phyloP scores from a whole-genome alignment of 192 early-diverging fungal genomes.

The Endogone sp. region DNA sequence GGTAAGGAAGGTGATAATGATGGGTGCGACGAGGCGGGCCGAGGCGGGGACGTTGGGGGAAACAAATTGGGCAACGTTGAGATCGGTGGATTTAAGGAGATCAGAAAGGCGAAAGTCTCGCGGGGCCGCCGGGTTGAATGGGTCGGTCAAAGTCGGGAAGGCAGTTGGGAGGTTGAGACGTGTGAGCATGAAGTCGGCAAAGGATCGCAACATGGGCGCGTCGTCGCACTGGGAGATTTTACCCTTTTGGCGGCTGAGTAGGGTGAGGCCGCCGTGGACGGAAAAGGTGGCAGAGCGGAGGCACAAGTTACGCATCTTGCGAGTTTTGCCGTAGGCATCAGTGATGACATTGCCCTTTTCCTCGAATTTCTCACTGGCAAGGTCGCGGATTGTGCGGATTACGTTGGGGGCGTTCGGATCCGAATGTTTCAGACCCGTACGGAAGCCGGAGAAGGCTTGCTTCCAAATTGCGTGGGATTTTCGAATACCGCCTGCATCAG shows the following conservation, averaged over 20 bases:
- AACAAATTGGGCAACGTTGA: not conserved
- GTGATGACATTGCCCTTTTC: not conserved
- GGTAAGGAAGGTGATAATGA: constrained; percentile 9
- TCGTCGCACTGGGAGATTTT: not conserved
- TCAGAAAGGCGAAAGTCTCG: not conserved
- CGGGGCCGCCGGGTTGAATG: not conserved
- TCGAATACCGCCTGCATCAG: constrained; percentile 5
- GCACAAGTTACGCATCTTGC: constrained; percentile 7
- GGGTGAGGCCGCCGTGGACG: constrained; percentile 12
- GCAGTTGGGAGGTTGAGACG: constrained; percentile 7
- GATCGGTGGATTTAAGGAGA: not conserved
- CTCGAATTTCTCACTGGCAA: not conserved
- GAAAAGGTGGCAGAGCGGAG: constrained; percentile 14
- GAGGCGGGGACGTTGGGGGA: not conserved
- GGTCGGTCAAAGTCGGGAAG: constrained; percentile 1
- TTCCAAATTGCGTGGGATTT: constrained; percentile 4
- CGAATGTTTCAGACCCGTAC: not conserved
- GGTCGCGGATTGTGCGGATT: constrained; percentile 9
- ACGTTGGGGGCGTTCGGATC: not conserved
- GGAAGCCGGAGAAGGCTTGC: not conserved
- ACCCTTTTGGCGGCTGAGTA: constrained; percentile 7
- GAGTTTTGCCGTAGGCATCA: not conserved
- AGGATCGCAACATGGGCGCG: constrained; percentile 3
- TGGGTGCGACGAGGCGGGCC: not conserved
- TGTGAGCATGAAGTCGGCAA: constrained; percentile 3